Evolutionary conservation across 371 early-diverging fungal genomes (phyloP).

Genomic region (Mucor racemosus): DNA sequence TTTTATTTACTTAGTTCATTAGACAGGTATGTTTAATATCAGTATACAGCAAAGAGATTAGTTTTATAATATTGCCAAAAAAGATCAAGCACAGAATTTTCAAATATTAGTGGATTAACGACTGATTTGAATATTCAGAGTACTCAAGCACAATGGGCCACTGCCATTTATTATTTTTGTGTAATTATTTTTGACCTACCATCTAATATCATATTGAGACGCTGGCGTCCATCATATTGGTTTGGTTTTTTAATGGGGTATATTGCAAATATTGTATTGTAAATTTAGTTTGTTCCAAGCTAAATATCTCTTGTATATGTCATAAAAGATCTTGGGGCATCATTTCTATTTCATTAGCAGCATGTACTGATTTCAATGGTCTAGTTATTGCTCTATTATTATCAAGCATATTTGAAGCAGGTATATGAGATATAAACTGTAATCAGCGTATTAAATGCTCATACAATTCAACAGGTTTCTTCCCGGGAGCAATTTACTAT

Average conservation of each 20-base stretch:
- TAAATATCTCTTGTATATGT: too few species aligned
- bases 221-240: slow-evolving; percentile 41
- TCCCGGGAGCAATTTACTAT: slow-evolving; percentile 39
- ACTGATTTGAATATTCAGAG: slow-evolving; percentile 30
- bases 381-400: slow-evolving; percentile 58
- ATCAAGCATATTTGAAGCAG: slow-evolving; percentile 54
- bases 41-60: too few species aligned
- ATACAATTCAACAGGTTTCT: too few species aligned
- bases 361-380: slow-evolving; percentile 36
- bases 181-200: slow-evolving; percentile 38
- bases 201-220: slow-evolving; percentile 38
- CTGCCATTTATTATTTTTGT: slow-evolving; percentile 32
- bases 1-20: slow-evolving; percentile 20
- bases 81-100: slow-evolving; percentile 39
- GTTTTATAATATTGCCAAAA: slow-evolving; percentile 24
- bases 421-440: too few species aligned
- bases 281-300: too few species aligned
- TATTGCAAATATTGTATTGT: background rate
- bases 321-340: slow-evolving; percentile 33
- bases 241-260: slow-evolving; percentile 38
- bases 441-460: too few species aligned
- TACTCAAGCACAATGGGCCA: slow-evolving; percentile 36
- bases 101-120: slow-evolving; percentile 32
- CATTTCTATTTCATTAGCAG: slow-evolving; percentile 31
- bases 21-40: slow-evolving; percentile 12